Evolutionary conservation across 140 eudicot genomes (phyloP), one percentile per base, ranked within the genome.

Genomic region (Artemisia princeps): DNA sequence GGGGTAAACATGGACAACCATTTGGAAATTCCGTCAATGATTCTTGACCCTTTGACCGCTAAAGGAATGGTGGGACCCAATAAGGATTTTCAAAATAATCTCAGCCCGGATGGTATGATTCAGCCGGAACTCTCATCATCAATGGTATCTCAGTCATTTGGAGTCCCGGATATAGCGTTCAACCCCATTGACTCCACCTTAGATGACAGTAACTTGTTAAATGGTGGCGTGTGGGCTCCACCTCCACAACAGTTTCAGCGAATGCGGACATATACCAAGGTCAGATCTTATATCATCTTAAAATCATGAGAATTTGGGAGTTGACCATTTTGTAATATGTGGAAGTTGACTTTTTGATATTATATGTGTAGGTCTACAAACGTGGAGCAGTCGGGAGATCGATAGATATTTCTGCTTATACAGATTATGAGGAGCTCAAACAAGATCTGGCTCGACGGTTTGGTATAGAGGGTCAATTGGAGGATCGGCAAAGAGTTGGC

Each of bases 331-430:
- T 63, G 60, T 17, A 2, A 53, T 10, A 2, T 66, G 23, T 28
- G 17, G 53, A 49, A 56, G 37, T 45, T 57, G 60, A 66, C 22
- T 15, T 57, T 58, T 62, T 71, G 64, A 78, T 59, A 11, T 46
- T 46, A 28, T 58, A n/a, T 46, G 3, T 71, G 70, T 72, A 89
- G 96, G 96, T 86, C 10, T 79, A 89, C 76, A 89, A 89, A 64
- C 94, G 91, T 11, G 96, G 95, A 64, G 94, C 96, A 33, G 96
- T 89, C 60, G 96, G 96, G 63, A 77, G 96, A 73, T 85, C 94
- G 20, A 88, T 88, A 28, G 96, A 88, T 69, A 85, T 88, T 23
- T 58, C 83, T 8, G 90, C 86, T 69, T 88, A 88, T 57, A 76
- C 94, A 4, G 94, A 85, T 52, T 88, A 88, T 60, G 96, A 85